These are phyloP conservation scores for Lachnellula subtilissima DNA, from an alignment of 2,329 filamentous ascomycete genomes.

Conservation along the genomic window DNA sequence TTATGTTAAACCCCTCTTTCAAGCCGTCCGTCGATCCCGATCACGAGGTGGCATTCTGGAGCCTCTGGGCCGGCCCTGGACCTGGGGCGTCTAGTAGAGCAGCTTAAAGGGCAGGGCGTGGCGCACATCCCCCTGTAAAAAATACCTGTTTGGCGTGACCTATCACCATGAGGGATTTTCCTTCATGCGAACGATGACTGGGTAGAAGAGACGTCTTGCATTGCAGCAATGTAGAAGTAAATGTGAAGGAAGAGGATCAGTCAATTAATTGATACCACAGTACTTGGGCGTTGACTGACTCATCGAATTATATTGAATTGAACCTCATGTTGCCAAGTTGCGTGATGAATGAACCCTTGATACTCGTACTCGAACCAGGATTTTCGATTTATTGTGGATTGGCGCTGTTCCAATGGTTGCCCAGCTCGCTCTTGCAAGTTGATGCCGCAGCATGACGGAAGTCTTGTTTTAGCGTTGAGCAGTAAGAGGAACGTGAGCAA, in stretches of 20 bases:
- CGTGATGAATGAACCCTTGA: background rate
- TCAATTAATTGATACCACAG: background rate
- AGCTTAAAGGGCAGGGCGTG: background rate
- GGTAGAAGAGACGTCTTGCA: background rate
- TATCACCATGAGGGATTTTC: slow-evolving; percentile 2
- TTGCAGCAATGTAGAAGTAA: background rate
- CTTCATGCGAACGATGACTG: background rate
- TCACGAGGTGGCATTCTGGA: slow-evolving; percentile 2
- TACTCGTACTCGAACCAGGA: background rate
- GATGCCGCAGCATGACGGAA: background rate
- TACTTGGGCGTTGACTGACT: background rate
- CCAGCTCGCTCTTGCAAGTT: background rate
- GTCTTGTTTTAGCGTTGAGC: background rate
- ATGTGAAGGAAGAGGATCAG: background rate
- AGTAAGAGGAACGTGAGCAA: background rate
- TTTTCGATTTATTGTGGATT: background rate
- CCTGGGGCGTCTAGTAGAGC: background rate
- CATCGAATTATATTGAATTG: background rate
- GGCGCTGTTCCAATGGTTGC: background rate
- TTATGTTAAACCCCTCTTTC: too few relatives aligned
- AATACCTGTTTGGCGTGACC: background rate
- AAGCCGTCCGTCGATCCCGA: background rate
- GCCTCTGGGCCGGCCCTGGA: background rate
- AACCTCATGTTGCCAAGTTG: background rate
- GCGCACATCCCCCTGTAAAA: background rate